phyloP scores from a whole-genome alignment of 192 early-diverging fungal species.

The Coemansia sp. region DNA sequence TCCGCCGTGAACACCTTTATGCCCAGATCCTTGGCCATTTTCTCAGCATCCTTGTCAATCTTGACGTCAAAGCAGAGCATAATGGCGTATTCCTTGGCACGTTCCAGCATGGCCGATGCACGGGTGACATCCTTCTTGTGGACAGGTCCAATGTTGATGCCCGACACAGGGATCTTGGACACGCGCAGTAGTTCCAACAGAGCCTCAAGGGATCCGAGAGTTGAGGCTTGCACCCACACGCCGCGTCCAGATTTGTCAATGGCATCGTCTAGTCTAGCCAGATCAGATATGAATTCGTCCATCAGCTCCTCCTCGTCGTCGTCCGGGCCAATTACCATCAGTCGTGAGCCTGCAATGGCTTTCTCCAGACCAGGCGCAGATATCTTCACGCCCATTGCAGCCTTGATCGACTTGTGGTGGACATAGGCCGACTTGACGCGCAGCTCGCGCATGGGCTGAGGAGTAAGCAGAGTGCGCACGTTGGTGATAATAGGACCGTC shows the following conservation, averaged over 20 bases:
- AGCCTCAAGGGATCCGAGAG: slow-evolving; percentile 96
- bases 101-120: slow-evolving; percentile 91
- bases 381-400: slow-evolving; percentile 96
- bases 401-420: slow-evolving; percentile 96
- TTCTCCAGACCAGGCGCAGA: slow-evolving; percentile 90
- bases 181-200: slow-evolving; percentile 88
- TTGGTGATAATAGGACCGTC: slow-evolving; percentile 94
- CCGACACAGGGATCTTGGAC: slow-evolving; percentile 94
- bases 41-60: slow-evolving; percentile 85
- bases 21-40: slow-evolving; percentile 88
- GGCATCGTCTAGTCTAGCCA: slow-evolving; percentile 70
- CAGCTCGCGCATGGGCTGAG: slow-evolving; percentile 97
- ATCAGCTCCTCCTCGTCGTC: slow-evolving; percentile 95
- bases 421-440: slow-evolving; percentile 96
- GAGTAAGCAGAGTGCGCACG: slow-evolving; percentile 93
- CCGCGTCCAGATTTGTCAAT: slow-evolving; percentile 86
- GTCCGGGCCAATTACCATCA: slow-evolving; percentile 90
- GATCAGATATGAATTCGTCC: slow-evolving; percentile 94
- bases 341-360: slow-evolving; percentile 94
- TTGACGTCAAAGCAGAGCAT: slow-evolving; percentile 92
- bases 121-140: slow-evolving; percentile 96
- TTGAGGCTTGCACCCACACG: slow-evolving; percentile 98
- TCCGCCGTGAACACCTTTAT: slow-evolving; percentile 94
- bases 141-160: slow-evolving; percentile 96
- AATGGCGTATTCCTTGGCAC: slow-evolving; percentile 80